phyloP scores from a whole-genome alignment of 2,329 filamentous ascomycete genomes.

The Coniella lustricola region DNA sequence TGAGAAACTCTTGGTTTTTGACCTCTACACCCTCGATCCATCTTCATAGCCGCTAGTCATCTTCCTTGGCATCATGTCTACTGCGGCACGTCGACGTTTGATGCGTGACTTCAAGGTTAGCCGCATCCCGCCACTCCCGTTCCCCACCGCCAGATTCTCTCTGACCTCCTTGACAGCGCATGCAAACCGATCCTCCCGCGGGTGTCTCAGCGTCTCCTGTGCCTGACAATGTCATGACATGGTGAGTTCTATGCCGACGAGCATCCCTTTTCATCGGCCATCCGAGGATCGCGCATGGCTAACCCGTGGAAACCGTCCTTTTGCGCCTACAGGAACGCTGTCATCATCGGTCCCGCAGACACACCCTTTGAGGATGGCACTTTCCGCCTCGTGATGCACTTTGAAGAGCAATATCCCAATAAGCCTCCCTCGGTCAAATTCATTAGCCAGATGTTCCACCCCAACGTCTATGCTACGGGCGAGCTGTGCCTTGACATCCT shows the following conservation, averaged over 20 bases:
- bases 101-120: constrained; percentile 98
- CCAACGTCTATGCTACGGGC: constrained; percentile 94
- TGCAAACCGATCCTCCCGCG: constrained; percentile 97
- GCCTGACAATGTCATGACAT: constrained; percentile 95
- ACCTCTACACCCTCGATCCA: not conserved
- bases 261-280: no score
- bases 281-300: not conserved
- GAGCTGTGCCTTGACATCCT: constrained; percentile 95
- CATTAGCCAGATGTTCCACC: constrained; percentile 98
- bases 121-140: constrained; percentile 9
- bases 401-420: constrained; percentile 98
- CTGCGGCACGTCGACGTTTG: constrained; percentile 85
- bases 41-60: not conserved
- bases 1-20: not conserved
- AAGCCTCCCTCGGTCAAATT: constrained; percentile 98
- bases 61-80: constrained; percentile 53
- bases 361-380: constrained; percentile 98
- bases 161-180: constrained; percentile 56
- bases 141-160: constrained; percentile 7
- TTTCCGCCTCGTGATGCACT: constrained; percentile 96
- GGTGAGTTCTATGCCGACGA: constrained; percentile 43
- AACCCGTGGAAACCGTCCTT: constrained; percentile 36
- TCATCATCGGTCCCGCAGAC: constrained; percentile 94
- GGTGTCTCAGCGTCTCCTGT: constrained; percentile 95
- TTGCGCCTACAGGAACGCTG: constrained; percentile 62